A percentile compares a stretch with the other conserved stretches of the same genome.
Conservation (phyloP, 2,329 filamentous ascomycete species). For the Fusarium solani-melongenae region DNA sequence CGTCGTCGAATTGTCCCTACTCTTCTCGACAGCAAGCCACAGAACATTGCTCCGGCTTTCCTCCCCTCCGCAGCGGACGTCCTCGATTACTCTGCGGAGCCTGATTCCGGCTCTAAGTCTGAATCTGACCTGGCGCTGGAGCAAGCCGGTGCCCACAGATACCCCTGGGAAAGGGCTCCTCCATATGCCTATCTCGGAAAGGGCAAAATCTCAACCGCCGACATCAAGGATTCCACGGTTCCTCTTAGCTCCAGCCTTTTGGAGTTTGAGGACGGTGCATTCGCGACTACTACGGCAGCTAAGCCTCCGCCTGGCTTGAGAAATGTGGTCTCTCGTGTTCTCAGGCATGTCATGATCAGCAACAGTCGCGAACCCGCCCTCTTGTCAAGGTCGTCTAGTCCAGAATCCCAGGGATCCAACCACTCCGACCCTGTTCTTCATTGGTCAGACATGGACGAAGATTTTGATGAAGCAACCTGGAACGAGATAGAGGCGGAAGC, state of each 20-base stretch:
- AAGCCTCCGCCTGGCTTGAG: conserved; percentile 56
- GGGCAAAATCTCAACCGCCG: conserved; percentile 41
- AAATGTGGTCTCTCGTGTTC: conserved; percentile 54
- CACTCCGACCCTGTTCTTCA: conserved; percentile 15
- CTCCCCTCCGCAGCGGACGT: conserved; percentile 42
- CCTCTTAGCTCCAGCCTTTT: conserved; percentile 38
- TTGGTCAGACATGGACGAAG: conserved; percentile 39
- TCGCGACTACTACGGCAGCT: conserved; percentile 42
- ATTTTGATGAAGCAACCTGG: conserved; percentile 66
- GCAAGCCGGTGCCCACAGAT: neutral
- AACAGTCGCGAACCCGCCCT: conserved; percentile 35
- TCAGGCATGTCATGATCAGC: conserved; percentile 54
- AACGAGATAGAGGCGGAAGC: conserved; percentile 66
- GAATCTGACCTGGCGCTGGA: neutral
- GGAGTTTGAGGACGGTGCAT: conserved; percentile 35
- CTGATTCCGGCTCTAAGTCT: neutral
- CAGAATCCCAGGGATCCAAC: conserved; percentile 8
- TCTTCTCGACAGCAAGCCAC: conserved; percentile 36
- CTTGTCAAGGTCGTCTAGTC: conserved; percentile 20
- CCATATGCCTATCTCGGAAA: conserved; percentile 51
- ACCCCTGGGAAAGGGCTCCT: conserved; percentile 39
- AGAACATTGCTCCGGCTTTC: conserved; percentile 26
- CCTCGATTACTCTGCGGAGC: conserved; percentile 1
- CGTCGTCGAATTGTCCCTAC: conserved; percentile 43
- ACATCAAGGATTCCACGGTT: conserved; percentile 37